Evolutionary conservation across 805 yeast species (phyloP), one percentile per base, ranked within the genome.

Genomic region (Candida sonorensis): DNA sequence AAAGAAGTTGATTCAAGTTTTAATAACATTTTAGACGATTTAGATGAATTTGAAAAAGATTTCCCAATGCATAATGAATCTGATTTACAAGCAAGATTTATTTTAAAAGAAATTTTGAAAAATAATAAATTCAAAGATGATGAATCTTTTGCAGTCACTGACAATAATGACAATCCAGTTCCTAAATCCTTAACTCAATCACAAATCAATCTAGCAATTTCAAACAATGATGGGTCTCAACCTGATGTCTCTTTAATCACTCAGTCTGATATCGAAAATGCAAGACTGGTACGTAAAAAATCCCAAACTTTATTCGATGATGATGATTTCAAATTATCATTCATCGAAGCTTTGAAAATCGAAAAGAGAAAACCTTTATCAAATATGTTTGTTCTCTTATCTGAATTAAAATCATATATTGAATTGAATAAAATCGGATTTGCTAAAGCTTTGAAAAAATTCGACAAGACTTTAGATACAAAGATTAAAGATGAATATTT

Each of bases 371-470:
- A 78, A 48, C 64, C 87, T 37, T 55, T 81, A 7, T 67, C 77
- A 26, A 70, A 79, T 4, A 59, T 77, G 26, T 90, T 76, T 61
- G 90, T 90, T 4, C 63, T 73, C 13, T 62, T 87, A 14, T 80
- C 88, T 7, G 97, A 90, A 57, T 67, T 90, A 43, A 77, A 81
- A 46, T 84, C 95, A 9, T 90, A 63, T 53, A 68, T 83, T 31
- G 95, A 87, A 49, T 66, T 92, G 43, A 90, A 90, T 64, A 72
- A 69, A 43, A 84, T 94, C 16, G 97, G 97, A 2, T 84, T 90
- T 56, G 72, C 83, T 31, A 90, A 90, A 59, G 88, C 90, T 26
- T 68, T 87, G 44, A 90, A 90, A 56, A 90, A 90, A 59, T 92
- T 85, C 55, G 96, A 92, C 59, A 90, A 90, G 55, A 77, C 84